Percentiles rank a stretch among this genome's conserved stretches.
Conservation (phyloP, 768 basidiomycete species). For the Mycena belliarum region DNA sequence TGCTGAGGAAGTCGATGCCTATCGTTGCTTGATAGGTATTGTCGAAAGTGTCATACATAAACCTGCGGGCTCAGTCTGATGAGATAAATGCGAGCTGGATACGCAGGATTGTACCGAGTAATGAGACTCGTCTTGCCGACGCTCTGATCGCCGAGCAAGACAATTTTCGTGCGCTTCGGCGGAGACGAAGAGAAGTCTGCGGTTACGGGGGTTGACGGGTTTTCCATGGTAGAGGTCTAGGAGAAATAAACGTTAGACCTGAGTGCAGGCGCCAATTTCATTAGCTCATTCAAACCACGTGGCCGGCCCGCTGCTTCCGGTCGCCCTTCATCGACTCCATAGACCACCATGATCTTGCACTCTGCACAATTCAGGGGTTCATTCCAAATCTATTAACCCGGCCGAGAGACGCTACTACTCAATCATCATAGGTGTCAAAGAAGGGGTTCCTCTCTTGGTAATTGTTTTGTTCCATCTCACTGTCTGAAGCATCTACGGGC, state of each 20-base stretch:
- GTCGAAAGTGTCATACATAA: slow-evolving; percentile 99
- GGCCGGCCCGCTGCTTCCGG: neutral
- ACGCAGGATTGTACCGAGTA: slow-evolving; percentile 64
- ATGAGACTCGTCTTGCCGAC: slow-evolving; percentile 99
- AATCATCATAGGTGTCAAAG: too few species aligned
- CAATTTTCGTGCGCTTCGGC: slow-evolving; percentile 94
- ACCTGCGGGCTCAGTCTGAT: slow-evolving; percentile 44
- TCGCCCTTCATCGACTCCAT: neutral
- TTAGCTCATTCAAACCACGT: slow-evolving; percentile 4
- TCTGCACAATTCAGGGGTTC: too few species aligned
- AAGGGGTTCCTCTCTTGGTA: too few species aligned
- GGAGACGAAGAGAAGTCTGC: slow-evolving; percentile 87
- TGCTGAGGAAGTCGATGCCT: slow-evolving; percentile 98
- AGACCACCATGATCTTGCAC: too few species aligned
- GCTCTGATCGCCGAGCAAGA: slow-evolving; percentile 93
- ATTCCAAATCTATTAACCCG: too few species aligned
- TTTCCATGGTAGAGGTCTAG: slow-evolving; percentile 16
- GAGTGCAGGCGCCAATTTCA: neutral
- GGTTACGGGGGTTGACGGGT: slow-evolving; percentile 57
- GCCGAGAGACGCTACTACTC: too few species aligned
- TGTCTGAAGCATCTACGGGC: too few species aligned
- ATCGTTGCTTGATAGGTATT: slow-evolving; percentile 98
- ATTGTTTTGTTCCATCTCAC: too few species aligned
- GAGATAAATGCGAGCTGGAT: slow-evolving; percentile 1
- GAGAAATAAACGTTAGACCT: neutral